A percentile compares a stretch with the other conserved stretches of the same genome.
These are phyloP conservation scores for Dictyostelium capitatum DNA, from an alignment of 78 protist genomes.

Conservation along the genomic window DNA sequence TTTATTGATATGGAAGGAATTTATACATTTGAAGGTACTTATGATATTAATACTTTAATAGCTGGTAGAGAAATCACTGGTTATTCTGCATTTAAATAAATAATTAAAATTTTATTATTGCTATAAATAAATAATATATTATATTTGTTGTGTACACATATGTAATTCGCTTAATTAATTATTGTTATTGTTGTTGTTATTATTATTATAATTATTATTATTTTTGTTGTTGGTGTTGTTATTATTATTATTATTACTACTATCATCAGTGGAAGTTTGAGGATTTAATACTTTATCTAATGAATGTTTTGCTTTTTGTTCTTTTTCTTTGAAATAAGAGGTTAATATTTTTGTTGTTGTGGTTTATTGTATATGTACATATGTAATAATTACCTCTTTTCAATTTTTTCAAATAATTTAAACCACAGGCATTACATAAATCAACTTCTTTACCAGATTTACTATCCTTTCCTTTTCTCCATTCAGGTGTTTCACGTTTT, in stretches of 20 bases:
- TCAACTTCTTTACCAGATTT: neutral
- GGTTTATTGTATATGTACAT: too few species aligned
- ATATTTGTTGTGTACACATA: too few species aligned
- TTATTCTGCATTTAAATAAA: neutral
- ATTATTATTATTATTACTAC: too few species aligned
- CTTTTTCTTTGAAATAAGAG: neutral
- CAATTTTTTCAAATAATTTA: neutral
- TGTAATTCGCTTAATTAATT: too few species aligned
- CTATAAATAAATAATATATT: too few species aligned
- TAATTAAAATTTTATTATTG: too few species aligned
- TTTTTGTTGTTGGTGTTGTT: too few species aligned
- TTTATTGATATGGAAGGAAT: slow-evolving; percentile 95
- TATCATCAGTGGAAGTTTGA: too few species aligned
- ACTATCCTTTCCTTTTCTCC: slow-evolving; percentile 6
- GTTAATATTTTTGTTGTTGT: too few species aligned
- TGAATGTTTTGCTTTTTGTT: neutral
- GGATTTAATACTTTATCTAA: neutral
- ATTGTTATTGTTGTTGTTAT: too few species aligned
- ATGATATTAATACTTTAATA: slow-evolving; percentile 66
- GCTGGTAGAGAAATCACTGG: slow-evolving; percentile 97
- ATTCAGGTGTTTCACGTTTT: neutral
- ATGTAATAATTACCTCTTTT: neutral
- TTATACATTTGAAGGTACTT: slow-evolving; percentile 96
- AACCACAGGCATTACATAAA: slow-evolving; percentile 42
- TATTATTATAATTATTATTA: too few species aligned